Percentiles rank a stretch among this genome's conserved stretches.
Conservation (phyloP, 345 rosid genomes). For the Punica granatum region DNA sequence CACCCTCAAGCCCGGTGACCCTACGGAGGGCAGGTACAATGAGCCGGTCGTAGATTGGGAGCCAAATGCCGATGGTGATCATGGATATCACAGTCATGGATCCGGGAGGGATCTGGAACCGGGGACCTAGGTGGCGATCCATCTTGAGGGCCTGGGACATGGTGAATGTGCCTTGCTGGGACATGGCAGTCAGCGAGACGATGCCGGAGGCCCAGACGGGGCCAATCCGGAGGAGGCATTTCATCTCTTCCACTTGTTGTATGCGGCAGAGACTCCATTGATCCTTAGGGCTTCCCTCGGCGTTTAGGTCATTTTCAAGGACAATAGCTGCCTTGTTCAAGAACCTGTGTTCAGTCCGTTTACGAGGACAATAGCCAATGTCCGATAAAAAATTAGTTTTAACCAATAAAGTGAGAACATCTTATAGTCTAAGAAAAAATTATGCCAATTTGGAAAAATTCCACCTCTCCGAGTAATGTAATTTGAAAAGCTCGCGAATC, state of each 20-base stretch:
- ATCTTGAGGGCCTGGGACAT: slow-evolving; percentile 44
- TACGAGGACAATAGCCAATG: too few species aligned
- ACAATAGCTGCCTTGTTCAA: slow-evolving; percentile 60
- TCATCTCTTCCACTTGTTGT: slow-evolving; percentile 62
- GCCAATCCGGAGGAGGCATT: slow-evolving; percentile 41
- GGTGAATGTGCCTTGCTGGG: slow-evolving; percentile 40
- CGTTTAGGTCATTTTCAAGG: slow-evolving; percentile 32
- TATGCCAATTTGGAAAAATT: too few species aligned
- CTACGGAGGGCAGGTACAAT: slow-evolving; percentile 34
- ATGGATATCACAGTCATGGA: slow-evolving; percentile 31
- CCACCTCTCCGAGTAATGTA: too few species aligned
- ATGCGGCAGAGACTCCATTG: slow-evolving; percentile 53
- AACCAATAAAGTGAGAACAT: too few species aligned
- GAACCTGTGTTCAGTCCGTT: too few species aligned
- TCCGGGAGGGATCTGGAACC: slow-evolving; percentile 52
- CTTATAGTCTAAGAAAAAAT: too few species aligned
- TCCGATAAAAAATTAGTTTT: too few species aligned
- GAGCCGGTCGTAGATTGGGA: slow-evolving; percentile 52
- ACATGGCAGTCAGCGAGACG: slow-evolving; percentile 28
- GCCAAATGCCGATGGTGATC: slow-evolving; percentile 48
- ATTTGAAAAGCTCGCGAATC: too few species aligned
- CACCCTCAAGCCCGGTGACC: slow-evolving; percentile 35
- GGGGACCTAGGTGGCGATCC: slow-evolving; percentile 51
- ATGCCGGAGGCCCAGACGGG: slow-evolving; percentile 58
- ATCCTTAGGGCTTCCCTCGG: slow-evolving; percentile 29